phyloP scores from a whole-genome alignment of 2,329 filamentous ascomycete genomes.

The Whalleya microplaca region DNA sequence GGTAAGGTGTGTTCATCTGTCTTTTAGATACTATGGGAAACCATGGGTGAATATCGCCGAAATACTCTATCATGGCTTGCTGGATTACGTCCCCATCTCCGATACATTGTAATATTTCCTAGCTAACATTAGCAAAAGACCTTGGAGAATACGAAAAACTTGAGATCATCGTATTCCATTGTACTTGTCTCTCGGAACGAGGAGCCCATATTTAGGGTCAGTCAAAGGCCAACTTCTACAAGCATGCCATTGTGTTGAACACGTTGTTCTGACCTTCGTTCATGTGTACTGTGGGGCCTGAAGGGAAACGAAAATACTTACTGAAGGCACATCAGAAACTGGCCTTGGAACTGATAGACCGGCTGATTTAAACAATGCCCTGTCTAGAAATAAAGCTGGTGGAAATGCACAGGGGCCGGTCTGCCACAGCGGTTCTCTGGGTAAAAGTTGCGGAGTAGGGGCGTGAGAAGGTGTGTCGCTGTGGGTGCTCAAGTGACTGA shows the following conservation, averaged over 20 bases:
- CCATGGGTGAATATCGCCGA: conserved; percentile 49
- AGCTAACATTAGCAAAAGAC: background rate
- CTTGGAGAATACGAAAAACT: background rate
- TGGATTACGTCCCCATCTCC: conserved; percentile 43
- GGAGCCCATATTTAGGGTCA: background rate
- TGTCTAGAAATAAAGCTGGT: conserved; percentile 48
- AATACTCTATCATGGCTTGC: conserved; percentile 45
- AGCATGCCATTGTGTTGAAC: background rate
- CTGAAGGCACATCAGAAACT: conserved; percentile 42
- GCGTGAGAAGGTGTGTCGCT: conserved; percentile 31
- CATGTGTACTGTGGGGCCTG: background rate
- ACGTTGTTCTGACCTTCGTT: background rate
- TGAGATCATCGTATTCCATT: background rate
- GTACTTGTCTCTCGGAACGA: background rate
- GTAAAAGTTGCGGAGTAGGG: conserved; percentile 4
- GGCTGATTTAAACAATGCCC: conserved; percentile 40
- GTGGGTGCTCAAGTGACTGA: conserved; percentile 17
- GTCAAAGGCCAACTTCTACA: background rate
- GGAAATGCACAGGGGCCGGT: conserved; percentile 42
- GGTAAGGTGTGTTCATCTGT: conserved; percentile 46
- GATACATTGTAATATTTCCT: conserved; percentile 45
- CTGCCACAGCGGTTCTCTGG: conserved; percentile 25
- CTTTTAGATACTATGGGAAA: conserved; percentile 53
- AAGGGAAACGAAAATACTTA: conserved; percentile 28
- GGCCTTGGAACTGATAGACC: conserved; percentile 44